Evolutionary conservation across 768 basidiomycete genomes (phyloP).

Genomic region (Phylloporus sp.): DNA sequence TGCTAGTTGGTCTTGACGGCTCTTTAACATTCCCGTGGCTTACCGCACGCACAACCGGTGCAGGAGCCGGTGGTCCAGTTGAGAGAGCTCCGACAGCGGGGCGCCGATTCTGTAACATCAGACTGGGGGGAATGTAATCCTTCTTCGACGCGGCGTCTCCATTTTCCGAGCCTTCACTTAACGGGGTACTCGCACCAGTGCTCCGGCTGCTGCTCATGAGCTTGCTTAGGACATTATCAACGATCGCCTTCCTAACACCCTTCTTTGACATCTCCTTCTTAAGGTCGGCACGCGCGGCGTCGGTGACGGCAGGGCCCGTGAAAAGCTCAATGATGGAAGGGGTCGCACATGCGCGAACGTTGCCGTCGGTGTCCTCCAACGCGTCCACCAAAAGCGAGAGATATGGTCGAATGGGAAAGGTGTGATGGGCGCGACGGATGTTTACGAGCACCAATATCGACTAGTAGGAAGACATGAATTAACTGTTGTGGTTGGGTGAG

Average conservation of each 20-base stretch:
- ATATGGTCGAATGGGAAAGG: slow-evolving; percentile 79
- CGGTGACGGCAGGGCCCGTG: slow-evolving; percentile 73
- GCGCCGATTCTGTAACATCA: slow-evolving; percentile 50
- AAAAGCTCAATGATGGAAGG: slow-evolving; percentile 81
- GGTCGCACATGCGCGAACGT: slow-evolving; percentile 83
- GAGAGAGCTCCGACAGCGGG: slow-evolving; percentile 37
- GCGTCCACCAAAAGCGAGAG: slow-evolving; percentile 74
- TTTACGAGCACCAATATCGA: slow-evolving; percentile 66
- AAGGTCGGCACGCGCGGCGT: slow-evolving; percentile 85
- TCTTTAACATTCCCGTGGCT: slow-evolving; percentile 50
- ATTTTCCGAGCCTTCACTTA: slow-evolving; percentile 61
- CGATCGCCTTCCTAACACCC: slow-evolving; percentile 80
- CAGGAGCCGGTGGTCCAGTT: slow-evolving; percentile 22
- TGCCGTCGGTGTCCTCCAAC: slow-evolving; percentile 86
- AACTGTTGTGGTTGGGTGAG: background rate
- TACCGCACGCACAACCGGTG: slow-evolving; percentile 37
- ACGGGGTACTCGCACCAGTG: slow-evolving; percentile 38
- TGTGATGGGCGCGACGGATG: slow-evolving; percentile 63
- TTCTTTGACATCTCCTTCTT: slow-evolving; percentile 89
- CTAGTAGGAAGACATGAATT: slow-evolving; percentile 26
- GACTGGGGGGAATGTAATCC: slow-evolving; percentile 73
- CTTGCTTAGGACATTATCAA: slow-evolving; percentile 71
- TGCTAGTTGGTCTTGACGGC: slow-evolving; percentile 53
- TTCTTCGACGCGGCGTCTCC: slow-evolving; percentile 32
- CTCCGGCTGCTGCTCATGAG: slow-evolving; percentile 45